These are phyloP conservation scores for Lasiodiplodia citricola DNA, from an alignment of 2,329 filamentous ascomycete genomes.

Conservation along the genomic window DNA sequence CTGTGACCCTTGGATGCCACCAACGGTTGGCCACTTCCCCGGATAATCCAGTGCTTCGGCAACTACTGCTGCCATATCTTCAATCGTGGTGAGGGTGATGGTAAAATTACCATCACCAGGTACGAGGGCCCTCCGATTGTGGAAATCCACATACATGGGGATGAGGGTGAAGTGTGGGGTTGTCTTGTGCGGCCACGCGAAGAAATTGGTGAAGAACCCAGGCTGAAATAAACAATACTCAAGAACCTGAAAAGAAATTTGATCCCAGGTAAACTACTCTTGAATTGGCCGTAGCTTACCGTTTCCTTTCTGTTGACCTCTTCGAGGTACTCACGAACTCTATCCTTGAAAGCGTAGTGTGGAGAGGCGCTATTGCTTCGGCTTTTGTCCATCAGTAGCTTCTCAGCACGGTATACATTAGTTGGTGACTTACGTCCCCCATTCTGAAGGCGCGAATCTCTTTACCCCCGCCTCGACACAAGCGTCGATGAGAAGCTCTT, in stretches of 20 bases:
- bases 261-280: background rate
- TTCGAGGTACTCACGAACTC: background rate
- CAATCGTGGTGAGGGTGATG: background rate
- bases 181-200: background rate
- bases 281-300: background rate
- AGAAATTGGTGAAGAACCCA: background rate
- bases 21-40: background rate
- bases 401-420: no score
- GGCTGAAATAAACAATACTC: background rate
- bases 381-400: background rate
- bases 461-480: slow-evolving; percentile 37
- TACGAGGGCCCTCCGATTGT: background rate
- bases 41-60: background rate
- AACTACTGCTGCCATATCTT: background rate
- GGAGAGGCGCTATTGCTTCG: background rate
- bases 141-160: background rate
- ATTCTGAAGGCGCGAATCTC: slow-evolving; percentile 41
- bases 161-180: background rate
- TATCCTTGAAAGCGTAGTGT: background rate
- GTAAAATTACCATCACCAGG: background rate
- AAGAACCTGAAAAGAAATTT: background rate
- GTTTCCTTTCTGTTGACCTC: background rate
- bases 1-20: background rate
- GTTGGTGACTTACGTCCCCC: slow-evolving; percentile 32
- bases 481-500: slow-evolving; percentile 42